These are phyloP conservation scores for Sporobolomyces phaffii DNA, from an alignment of 768 basidiomycete genomes.

Conservation along the genomic window DNA sequence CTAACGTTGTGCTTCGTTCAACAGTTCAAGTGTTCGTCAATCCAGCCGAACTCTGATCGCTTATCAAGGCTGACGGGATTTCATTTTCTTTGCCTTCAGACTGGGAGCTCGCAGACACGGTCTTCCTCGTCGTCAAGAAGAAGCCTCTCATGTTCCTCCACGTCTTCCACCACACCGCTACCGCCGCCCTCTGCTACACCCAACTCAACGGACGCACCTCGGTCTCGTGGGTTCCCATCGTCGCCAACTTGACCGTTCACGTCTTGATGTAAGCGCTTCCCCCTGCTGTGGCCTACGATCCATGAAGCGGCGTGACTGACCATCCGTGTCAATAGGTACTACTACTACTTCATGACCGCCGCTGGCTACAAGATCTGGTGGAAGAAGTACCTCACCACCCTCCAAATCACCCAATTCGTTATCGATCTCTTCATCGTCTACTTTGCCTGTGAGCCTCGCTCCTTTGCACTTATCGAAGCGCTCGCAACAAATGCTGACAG, in stretches of 20 bases:
- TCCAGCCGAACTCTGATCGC: no score
- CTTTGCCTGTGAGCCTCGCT: constrained; percentile 88
- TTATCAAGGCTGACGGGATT: no score
- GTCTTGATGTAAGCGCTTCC: constrained; percentile 98
- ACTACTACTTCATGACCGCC: constrained; percentile 93
- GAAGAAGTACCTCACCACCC: constrained; percentile 94
- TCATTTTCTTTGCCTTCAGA: constrained; percentile 47
- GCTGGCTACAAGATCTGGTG: constrained; percentile 98
- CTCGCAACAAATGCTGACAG: no score
- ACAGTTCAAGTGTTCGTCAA: constrained; percentile 35
- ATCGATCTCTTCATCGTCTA: constrained; percentile 86
- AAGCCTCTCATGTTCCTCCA: constrained; percentile 89
- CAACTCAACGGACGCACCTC: constrained; percentile 92
- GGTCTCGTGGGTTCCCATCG: constrained; percentile 93
- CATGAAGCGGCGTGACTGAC: constrained; percentile 1
- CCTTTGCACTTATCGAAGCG: no score
- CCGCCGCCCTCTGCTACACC: constrained; percentile 85
- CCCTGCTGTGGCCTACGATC: no score
- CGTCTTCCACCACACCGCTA: constrained; percentile 98
- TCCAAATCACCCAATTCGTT: constrained; percentile 95
- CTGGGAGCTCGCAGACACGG: constrained; percentile 88
- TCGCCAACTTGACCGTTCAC: constrained; percentile 83
- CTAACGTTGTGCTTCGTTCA: not conserved
- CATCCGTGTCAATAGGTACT: constrained; percentile 56
- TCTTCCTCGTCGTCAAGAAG: constrained; percentile 97